Base-by-base conservation (phyloP, 768 basidiomycete genomes). In the Stropharia rugosoannulata region DNA sequence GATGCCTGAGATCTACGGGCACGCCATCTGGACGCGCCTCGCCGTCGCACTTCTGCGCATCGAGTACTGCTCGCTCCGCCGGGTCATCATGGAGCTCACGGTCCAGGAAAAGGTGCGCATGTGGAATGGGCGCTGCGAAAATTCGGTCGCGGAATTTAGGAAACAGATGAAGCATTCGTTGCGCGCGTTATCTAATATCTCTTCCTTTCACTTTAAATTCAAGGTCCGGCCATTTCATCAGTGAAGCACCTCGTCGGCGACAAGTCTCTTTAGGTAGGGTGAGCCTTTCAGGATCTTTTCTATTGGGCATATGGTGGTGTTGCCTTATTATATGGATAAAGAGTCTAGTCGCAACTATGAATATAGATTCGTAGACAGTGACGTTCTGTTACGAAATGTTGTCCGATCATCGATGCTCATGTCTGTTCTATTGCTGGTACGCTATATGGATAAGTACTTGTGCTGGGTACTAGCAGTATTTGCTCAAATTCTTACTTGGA, bases 161-260 rank as follows among this genome's bases (percentile, higher is more conserved):
- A 54, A 56, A 32, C 53, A 58, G 47, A 59, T 64, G 54, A 55
- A 46, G 27, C 16, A 29, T n/a, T 29, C 58, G 4, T 37, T 59
- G 36, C 41, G 42, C 13, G 9, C 29, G 18, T n/a, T 64, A 15
- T 18, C 54, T 12, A 61, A 61, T 49, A 46, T 61, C 27, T 38
- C 62, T n/a, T 50, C 58, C 9, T 59, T 64, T 13, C 56, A 64
- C 51, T 58, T 59, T 40, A 61, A 47, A 16, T 54, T 59, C 32
- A 64, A 61, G 35, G 58, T 64, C 32, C 56, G 49, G 16, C 29
- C 38, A 4, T 55, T 55, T 25, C n/a, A 15, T 32, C 44, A 50
- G 35, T 49, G 35, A 49, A 7, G 29, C 29, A 32, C 5, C 29
- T 32, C 22, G 22, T 22, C 4, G 2, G 9, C 29, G 9, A 32